phyloP scores from a whole-genome alignment of 441 rosid genomes.

The Capsella rubella region DNA sequence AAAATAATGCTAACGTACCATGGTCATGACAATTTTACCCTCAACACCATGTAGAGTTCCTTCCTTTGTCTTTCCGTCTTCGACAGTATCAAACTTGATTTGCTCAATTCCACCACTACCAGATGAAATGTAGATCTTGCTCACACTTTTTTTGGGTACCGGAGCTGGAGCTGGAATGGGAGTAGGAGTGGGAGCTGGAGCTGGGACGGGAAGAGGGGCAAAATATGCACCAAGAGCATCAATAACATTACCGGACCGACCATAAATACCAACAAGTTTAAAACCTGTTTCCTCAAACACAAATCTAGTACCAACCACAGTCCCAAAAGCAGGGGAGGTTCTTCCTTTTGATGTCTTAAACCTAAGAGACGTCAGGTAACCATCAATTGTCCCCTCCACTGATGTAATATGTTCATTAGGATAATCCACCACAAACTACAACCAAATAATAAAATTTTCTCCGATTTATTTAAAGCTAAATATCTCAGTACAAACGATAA shows the following conservation, averaged over 20 bases:
- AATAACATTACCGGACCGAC: constrained; percentile 29
- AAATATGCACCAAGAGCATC: constrained; percentile 41
- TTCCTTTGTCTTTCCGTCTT: background rate
- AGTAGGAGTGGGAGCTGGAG: background rate
- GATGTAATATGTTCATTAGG: constrained; percentile 40
- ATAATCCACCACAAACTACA: constrained; percentile 38
- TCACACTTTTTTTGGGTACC: background rate
- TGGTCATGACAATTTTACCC: background rate
- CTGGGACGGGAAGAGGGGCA: constrained; percentile 6
- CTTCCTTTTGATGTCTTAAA: constrained; percentile 40
- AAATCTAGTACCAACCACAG: constrained; percentile 30
- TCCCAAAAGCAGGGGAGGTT: constrained; percentile 38
- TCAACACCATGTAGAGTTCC: constrained; percentile 17
- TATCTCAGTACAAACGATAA: background rate
- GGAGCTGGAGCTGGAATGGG: background rate
- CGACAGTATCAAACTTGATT: constrained; percentile 8
- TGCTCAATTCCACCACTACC: constrained; percentile 4
- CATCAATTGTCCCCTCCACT: constrained; percentile 39
- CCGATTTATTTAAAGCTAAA: background rate
- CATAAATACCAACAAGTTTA: constrained; percentile 39
- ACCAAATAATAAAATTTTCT: background rate
- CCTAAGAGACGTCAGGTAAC: constrained; percentile 27
- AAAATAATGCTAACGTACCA: background rate
- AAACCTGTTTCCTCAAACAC: constrained; percentile 24
- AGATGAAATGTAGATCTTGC: background rate